Conservation (phyloP, 2,329 filamentous ascomycete species). For the Setomelanomma holmii region DNA sequence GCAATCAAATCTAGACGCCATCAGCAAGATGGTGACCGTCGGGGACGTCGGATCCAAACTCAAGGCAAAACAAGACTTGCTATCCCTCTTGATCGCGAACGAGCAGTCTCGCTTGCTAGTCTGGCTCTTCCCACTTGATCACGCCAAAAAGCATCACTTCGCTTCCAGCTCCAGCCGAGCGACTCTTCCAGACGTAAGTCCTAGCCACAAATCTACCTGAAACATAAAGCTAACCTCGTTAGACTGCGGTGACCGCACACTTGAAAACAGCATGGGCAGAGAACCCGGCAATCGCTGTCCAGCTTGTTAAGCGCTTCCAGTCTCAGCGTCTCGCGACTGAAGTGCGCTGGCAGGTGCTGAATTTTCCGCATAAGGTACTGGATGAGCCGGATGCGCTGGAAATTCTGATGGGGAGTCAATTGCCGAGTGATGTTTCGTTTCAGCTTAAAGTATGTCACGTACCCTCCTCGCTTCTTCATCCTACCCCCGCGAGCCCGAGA, state of each 20-base stretch:
- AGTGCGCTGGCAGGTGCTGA: slow-evolving; percentile 79
- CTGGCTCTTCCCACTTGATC: slow-evolving; percentile 84
- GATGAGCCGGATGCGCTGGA: slow-evolving; percentile 82
- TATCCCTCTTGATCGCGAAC: slow-evolving; percentile 80
- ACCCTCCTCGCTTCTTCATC: neutral
- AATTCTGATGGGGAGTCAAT: slow-evolving; percentile 75
- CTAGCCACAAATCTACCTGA: neutral
- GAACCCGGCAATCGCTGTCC: slow-evolving; percentile 83
- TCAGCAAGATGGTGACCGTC: slow-evolving; percentile 65
- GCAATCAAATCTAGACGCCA: slow-evolving; percentile 67
- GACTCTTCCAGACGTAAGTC: slow-evolving; percentile 48
- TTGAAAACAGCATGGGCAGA: slow-evolving; percentile 87
- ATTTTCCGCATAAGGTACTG: slow-evolving; percentile 82
- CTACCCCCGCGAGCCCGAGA: too few species aligned
- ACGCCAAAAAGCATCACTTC: slow-evolving; percentile 63
- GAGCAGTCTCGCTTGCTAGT: slow-evolving; percentile 84
- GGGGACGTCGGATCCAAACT: slow-evolving; percentile 66
- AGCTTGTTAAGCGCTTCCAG: slow-evolving; percentile 80
- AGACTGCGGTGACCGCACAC: slow-evolving; percentile 67
- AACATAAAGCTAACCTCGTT: slow-evolving; percentile 16
- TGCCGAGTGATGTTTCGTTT: slow-evolving; percentile 80
- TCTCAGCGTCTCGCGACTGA: slow-evolving; percentile 75
- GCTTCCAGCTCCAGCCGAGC: slow-evolving; percentile 54
- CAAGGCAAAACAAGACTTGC: slow-evolving; percentile 80
- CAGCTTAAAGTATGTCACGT: slow-evolving; percentile 74